Conservation (phyloP, 129 eudicot species). For the Helianthus annuus region HanXRQr2.0-SUNRISE NC_035447.2:65919197-65919696, state of each 20-base stretch:
- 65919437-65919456: conserved; percentile 5
- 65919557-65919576: not conserved
- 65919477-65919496: conserved; percentile 29
- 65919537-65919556: not conserved
- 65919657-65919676: not conserved
- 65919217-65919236: not conserved
- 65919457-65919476: not conserved
- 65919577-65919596: not conserved
- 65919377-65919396: not conserved
- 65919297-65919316: not conserved
- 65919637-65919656: not conserved
- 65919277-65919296: not conserved
- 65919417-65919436: conserved; percentile 12
- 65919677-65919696: too few relatives aligned
- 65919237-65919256: not conserved
- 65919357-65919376: not conserved
- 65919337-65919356: conserved; percentile 7
- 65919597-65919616: too few relatives aligned
- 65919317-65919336: conserved; percentile 19
- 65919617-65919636: not conserved
- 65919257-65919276: not conserved
- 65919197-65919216: conserved; percentile 29
- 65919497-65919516: conserved; percentile 4
- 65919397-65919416: not conserved
- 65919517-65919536: conserved; percentile 2